Evolutionary conservation across 2,329 filamentous ascomycete genomes (phyloP).

Genomic region (Neofusicoccum cordaticola): DNA sequence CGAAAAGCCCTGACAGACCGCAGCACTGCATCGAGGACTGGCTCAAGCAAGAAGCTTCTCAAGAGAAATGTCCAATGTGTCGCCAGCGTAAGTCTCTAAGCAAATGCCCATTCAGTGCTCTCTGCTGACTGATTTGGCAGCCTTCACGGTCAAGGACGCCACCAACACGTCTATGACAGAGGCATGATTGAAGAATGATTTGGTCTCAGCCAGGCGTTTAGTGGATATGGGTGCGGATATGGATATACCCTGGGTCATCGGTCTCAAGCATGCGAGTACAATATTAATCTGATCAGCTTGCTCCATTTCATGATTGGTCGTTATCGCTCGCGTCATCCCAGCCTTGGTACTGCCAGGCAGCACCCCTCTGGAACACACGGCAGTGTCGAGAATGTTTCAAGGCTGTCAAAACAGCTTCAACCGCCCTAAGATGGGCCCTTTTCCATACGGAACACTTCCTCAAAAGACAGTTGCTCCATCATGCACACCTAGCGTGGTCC

Average conservation of each 20-base stretch:
- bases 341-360: not conserved
- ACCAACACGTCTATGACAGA: conserved; percentile 17
- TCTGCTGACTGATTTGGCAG: conserved; percentile 24
- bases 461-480: not conserved
- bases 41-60: conserved; percentile 92
- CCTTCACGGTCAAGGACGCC: conserved; percentile 39
- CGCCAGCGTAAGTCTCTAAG: conserved; percentile 68
- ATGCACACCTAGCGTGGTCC: not conserved
- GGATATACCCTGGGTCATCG: conserved; percentile 7
- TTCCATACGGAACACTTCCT: too few relatives aligned
- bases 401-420: not conserved
- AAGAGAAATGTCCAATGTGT: conserved; percentile 96
- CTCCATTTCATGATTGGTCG: conserved; percentile 8
- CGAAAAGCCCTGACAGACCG: conserved; percentile 16
- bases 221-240: not conserved
- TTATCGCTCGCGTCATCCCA: not conserved
- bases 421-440: too few relatives aligned
- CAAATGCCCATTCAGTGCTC: not conserved
- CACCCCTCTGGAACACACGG: not conserved
- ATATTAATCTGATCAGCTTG: conserved; percentile 4
- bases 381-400: not conserved
- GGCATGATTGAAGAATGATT: not conserved
- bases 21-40: conserved; percentile 94
- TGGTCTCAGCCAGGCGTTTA: conserved; percentile 2
- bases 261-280: conserved; percentile 1